These are phyloP conservation scores for Maudiozyma serrabonitensis DNA, from an alignment of 805 yeast genomes.

Conservation along the genomic window DNA sequence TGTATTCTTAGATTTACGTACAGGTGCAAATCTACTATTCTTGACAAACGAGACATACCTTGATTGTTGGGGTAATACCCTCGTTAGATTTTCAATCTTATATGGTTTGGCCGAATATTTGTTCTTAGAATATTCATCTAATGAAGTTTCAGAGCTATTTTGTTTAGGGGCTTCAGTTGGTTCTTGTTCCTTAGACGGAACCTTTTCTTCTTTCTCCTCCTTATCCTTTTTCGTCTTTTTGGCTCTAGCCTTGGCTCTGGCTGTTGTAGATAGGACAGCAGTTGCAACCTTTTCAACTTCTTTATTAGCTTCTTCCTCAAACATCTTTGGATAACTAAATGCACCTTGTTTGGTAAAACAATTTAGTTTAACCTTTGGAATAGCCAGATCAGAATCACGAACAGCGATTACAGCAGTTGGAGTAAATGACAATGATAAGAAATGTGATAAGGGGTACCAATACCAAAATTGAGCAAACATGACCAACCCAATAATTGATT, in stretches of 20 bases:
- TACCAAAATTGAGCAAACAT: constrained; percentile 93
- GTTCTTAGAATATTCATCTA: constrained; percentile 30
- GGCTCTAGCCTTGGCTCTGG: constrained; percentile 88
- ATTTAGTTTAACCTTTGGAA: constrained; percentile 72
- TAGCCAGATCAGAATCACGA: constrained; percentile 62
- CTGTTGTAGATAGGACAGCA: constrained; percentile 90
- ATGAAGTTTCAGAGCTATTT: constrained; percentile 15
- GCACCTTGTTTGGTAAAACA: constrained; percentile 73
- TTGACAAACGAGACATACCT: constrained; percentile 70
- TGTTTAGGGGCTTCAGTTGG: constrained; percentile 6
- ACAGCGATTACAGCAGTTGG: constrained; percentile 90
- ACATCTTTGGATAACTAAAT: constrained; percentile 85
- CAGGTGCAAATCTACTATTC: constrained; percentile 71
- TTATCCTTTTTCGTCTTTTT: constrained; percentile 48
- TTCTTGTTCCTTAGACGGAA: constrained; percentile 1
- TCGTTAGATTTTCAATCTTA: constrained; percentile 65
- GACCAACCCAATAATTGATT: constrained; percentile 85
- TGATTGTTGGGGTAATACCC: constrained; percentile 85
- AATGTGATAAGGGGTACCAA: constrained; percentile 96
- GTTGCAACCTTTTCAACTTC: constrained; percentile 84
- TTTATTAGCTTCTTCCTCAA: constrained; percentile 67
- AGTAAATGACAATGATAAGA: constrained; percentile 79
- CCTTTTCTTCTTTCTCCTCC: constrained; percentile 27
- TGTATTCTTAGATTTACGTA: constrained; percentile 60
- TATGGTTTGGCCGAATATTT: constrained; percentile 57